Evolutionary conservation across 2,329 filamentous ascomycete genomes (phyloP).

Genomic region (Helotiales sp.): DNA sequence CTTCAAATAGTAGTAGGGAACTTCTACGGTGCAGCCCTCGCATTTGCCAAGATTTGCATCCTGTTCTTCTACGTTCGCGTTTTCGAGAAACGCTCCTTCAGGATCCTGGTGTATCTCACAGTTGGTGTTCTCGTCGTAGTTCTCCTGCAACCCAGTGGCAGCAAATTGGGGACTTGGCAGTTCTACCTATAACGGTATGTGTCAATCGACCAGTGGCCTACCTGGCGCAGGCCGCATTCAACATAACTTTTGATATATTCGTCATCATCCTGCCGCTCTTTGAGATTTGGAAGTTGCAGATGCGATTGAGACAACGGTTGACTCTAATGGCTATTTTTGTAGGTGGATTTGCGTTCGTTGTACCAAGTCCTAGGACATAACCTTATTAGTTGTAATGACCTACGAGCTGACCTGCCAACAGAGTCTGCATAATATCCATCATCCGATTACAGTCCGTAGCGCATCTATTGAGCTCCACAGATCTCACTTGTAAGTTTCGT

Average conservation of each 20-base stretch:
- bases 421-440: not conserved
- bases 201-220: not conserved
- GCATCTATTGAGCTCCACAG: not conserved
- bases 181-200: not conserved
- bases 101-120: not conserved
- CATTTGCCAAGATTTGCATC: not conserved
- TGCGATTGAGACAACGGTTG: not conserved
- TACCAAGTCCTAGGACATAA: no score
- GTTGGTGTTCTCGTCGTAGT: not conserved
- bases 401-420: not conserved
- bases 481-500: not conserved
- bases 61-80: not conserved
- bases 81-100: not conserved
- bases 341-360: not conserved
- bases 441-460: not conserved
- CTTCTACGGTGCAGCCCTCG: not conserved
- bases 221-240: not conserved
- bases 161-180: not conserved
- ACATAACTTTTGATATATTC: not conserved
- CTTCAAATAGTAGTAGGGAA: not conserved
- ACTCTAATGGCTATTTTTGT: not conserved
- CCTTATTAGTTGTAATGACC: no score
- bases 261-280: not conserved
- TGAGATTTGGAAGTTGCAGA: not conserved
- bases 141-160: not conserved